These are phyloP conservation scores for Candida montana DNA, from an alignment of 805 yeast species.

Conservation along the genomic window DNA sequence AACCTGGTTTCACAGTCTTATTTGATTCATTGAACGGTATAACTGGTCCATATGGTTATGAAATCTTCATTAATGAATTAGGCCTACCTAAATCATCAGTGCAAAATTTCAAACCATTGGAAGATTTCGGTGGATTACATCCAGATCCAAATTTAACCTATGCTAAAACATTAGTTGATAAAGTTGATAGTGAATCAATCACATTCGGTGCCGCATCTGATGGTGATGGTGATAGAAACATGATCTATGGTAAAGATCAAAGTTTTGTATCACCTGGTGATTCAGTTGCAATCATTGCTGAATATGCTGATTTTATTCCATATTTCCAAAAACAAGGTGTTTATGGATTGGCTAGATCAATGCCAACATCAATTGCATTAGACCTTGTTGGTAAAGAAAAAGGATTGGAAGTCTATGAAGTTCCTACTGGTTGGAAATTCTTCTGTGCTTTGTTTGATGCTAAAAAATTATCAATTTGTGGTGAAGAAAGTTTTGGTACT, in stretches of 20 bases:
- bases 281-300: constrained; percentile 95
- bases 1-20: constrained; percentile 61
- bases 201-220: constrained; percentile 99
- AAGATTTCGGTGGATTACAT: constrained; percentile 95
- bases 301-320: constrained; percentile 88
- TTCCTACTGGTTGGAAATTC: constrained; percentile 99
- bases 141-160: constrained; percentile 98
- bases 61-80: constrained; percentile 77
- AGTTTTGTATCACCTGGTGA: constrained; percentile 98
- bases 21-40: constrained; percentile 94
- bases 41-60: constrained; percentile 92
- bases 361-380: constrained; percentile 95
- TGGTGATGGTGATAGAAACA: constrained; percentile 98
- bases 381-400: constrained; percentile 83
- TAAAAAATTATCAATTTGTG: constrained; percentile 89
- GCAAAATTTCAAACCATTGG: constrained; percentile 74
- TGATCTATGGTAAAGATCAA: constrained; percentile 87
- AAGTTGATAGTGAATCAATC: constrained; percentile 75
- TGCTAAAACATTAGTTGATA: constrained; percentile 79
- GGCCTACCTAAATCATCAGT: constrained; percentile 66
- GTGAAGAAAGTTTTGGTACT: constrained; percentile 97
- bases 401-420: constrained; percentile 78
- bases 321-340: constrained; percentile 83
- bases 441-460: constrained; percentile 95
- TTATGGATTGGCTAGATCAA: constrained; percentile 89